These are phyloP conservation scores for Litchi chinensis DNA, from an alignment of 345 rosid genomes.

Conservation along the genomic window DNA sequence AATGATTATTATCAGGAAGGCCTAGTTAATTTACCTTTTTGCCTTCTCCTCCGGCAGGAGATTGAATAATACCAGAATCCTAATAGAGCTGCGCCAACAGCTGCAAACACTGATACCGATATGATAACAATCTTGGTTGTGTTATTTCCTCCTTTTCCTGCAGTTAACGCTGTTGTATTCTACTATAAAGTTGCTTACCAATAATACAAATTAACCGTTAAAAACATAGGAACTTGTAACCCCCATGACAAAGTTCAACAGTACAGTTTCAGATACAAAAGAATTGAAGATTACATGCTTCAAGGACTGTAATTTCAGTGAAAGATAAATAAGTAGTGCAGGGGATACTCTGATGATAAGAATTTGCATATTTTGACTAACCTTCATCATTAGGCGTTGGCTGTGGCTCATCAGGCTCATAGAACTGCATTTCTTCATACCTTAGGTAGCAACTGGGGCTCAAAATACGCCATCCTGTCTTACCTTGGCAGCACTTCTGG, in stretches of 20 bases:
- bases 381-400: conserved; percentile 20
- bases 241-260: too few relatives aligned
- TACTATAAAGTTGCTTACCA: background rate
- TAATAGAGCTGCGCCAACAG: conserved; percentile 23
- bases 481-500: background rate
- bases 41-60: conserved; percentile 28
- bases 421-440: conserved; percentile 10
- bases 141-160: conserved; percentile 28
- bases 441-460: conserved; percentile 11
- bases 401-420: conserved; percentile 13
- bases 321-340: background rate
- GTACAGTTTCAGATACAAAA: too few relatives aligned
- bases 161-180: background rate
- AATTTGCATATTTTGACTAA: conserved; percentile 19
- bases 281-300: too few relatives aligned
- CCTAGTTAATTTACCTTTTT: conserved; percentile 20
- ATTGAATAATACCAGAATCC: conserved; percentile 33
- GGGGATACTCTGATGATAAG: background rate
- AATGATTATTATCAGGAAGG: background rate
- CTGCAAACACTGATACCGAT: conserved; percentile 18
- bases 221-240: too few relatives aligned
- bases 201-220: too few relatives aligned
- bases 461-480: conserved; percentile 11
- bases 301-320: too few relatives aligned
- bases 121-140: conserved; percentile 25